A percentile compares a stretch with the other conserved stretches of the same genome.
phyloP scores from a whole-genome alignment of 495 filamentous ascomycete species.

The Penicillium alfredii region DNA sequence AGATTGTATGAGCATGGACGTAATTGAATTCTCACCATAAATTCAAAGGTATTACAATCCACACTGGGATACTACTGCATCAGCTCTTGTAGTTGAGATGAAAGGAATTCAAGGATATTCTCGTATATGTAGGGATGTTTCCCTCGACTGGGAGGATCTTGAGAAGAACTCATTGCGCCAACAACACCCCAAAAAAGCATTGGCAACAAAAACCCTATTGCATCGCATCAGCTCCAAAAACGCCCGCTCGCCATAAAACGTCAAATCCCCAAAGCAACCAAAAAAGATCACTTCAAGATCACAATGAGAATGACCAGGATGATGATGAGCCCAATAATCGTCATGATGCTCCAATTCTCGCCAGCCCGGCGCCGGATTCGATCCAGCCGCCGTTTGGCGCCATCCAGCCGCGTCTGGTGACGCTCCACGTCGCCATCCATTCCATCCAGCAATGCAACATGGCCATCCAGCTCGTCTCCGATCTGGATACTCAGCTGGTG shows the following conservation, averaged over 20 bases:
- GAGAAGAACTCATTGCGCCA: slow-evolving; percentile 1
- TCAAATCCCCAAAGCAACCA: slow-evolving; percentile 7
- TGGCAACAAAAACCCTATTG: background rate
- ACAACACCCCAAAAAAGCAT: slow-evolving; percentile 18
- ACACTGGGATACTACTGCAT: too few relatives aligned
- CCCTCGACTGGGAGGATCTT: slow-evolving; percentile 1
- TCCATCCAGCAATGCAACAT: slow-evolving; percentile 82
- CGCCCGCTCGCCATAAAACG: slow-evolving; percentile 22
- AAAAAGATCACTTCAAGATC: slow-evolving; percentile 61
- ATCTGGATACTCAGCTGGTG: slow-evolving; percentile 92
- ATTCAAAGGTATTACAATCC: too few relatives aligned
- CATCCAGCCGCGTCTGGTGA: slow-evolving; percentile 67
- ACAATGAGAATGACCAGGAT: slow-evolving; percentile 72
- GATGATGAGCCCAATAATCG: slow-evolving; percentile 70
- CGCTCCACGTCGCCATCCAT: slow-evolving; percentile 77
- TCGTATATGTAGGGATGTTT: slow-evolving; percentile 7
- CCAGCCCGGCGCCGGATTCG: slow-evolving; percentile 64
- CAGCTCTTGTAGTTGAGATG: too few relatives aligned
- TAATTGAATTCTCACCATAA: too few relatives aligned
- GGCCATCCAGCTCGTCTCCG: slow-evolving; percentile 88
- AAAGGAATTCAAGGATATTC: background rate
- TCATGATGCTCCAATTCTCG: slow-evolving; percentile 74
- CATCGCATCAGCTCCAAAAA: slow-evolving; percentile 10
- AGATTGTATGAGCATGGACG: too few relatives aligned
- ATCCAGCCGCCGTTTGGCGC: slow-evolving; percentile 64